Evolutionary conservation across 306 rosid genomes (phyloP), one percentile per base, ranked within the genome.

Genomic region (Prosopis cineraria): DNA sequence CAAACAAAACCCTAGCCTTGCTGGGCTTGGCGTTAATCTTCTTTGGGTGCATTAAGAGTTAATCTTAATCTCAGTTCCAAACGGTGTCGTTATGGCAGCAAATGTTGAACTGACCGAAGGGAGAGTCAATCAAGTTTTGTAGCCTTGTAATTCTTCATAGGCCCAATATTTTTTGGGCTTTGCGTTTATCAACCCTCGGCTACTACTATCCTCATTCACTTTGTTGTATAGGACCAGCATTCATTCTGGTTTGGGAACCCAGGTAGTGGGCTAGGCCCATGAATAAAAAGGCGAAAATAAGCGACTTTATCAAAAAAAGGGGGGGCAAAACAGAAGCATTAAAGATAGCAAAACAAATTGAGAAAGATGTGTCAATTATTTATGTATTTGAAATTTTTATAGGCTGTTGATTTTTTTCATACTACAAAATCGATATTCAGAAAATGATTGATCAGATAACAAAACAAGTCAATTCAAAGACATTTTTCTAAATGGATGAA

Each of bases 391-490:
- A 45, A 45, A 45, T 12, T 0, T 3, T 1, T 4, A n/a, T 4
- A 16, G 52, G 20, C 52, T 4, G 20, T 16, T 19, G 47, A 41
- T 41, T 41, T 6, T 6, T 17, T 58, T 58, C 34, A 24, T 58
- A 33, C 30, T 22, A 24, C 30, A 9, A 50, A 14, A 53, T 20
- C 13, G 8, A 20, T 53, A 53, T 20, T 53, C 13, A 22, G 24
- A 50, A n/a, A 50, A 50, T 19, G 6, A 19, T 5, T 55, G 33
- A 56, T 11, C 24, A 56, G 33, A 56, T 25, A 25, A 24, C 31
- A 55, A 22, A 17, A 17, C 62, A 27, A 30, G 79, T 50, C 58
- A 63, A 73, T 55, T 74, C 44, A 55, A 63, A 31, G n/a, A 20
- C 22, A 37, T 4, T 66, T 37, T 39, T 22, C 20, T 10, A 30